phyloP scores from a whole-genome alignment of 345 rosid genomes.

The Capsella bursapastoris region DNA sequence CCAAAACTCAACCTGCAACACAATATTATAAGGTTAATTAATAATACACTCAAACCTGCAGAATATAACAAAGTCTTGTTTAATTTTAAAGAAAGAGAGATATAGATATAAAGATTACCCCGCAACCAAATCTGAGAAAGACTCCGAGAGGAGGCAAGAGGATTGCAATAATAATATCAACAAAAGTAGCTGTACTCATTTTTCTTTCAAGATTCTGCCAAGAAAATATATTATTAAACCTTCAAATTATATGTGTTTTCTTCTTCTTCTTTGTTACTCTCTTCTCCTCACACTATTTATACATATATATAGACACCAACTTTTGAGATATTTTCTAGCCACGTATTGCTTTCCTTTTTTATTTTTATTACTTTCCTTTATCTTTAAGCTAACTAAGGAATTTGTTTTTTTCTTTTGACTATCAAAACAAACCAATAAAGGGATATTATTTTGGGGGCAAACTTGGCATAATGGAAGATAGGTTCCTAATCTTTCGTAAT shows the following conservation, averaged over 20 bases:
- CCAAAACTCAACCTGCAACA: slow-evolving; percentile 76
- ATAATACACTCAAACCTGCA: not conserved
- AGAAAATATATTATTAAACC: not conserved
- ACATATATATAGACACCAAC: slow-evolving; percentile 35
- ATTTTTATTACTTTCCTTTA: slow-evolving; percentile 15
- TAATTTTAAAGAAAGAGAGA: too few relatives aligned
- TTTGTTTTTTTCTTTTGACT: not conserved
- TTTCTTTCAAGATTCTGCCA: slow-evolving; percentile 10
- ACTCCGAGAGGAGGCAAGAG: slow-evolving; percentile 94
- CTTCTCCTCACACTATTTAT: slow-evolving; percentile 12
- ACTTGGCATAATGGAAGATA: not conserved
- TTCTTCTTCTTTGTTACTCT: slow-evolving; percentile 7
- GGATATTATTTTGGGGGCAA: not conserved
- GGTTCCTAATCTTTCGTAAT: slow-evolving; percentile 9
- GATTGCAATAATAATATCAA: slow-evolving; percentile 77
- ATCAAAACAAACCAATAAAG: not conserved
- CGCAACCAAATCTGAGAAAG: slow-evolving; percentile 80
- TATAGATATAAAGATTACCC: slow-evolving; percentile 41
- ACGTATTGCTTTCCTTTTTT: slow-evolving; percentile 24
- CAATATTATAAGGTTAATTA: not conserved
- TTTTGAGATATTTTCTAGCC: slow-evolving; percentile 39
- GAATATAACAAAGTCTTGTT: too few relatives aligned
- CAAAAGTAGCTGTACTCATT: slow-evolving; percentile 62
- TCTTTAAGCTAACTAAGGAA: not conserved
- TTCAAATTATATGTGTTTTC: slow-evolving; percentile 3